Conservation (phyloP, 1,284 basidiomycete species). For the Mycena citricolor region DNA sequence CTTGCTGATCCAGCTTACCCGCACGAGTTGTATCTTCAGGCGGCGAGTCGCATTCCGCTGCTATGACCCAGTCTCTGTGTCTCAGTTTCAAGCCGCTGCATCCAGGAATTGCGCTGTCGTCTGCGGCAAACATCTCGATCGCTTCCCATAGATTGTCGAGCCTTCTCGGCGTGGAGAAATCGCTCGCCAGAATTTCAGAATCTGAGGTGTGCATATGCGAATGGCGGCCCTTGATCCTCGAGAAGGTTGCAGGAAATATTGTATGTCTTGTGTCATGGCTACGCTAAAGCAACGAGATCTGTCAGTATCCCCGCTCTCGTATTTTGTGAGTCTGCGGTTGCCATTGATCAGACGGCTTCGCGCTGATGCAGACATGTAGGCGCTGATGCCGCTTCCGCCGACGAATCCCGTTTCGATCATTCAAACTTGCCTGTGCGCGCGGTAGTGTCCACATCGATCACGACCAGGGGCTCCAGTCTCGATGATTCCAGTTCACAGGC, state of each 20-base stretch:
- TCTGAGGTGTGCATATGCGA: too few relatives aligned
- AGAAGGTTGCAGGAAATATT: slow-evolving; percentile 18
- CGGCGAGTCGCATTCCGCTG: slow-evolving; percentile 27
- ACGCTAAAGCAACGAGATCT: slow-evolving; percentile 31
- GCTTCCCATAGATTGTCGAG: too few relatives aligned
- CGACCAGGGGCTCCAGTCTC: too few relatives aligned
- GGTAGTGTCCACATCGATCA: slow-evolving; percentile 21
- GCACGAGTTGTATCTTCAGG: slow-evolving; percentile 41
- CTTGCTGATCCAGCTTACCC: slow-evolving; percentile 30
- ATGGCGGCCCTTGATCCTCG: too few relatives aligned
- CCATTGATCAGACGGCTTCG: background rate
- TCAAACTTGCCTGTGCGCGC: slow-evolving; percentile 19
- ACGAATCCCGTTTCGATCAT: slow-evolving; percentile 19
- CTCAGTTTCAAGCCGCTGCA: slow-evolving; percentile 14
- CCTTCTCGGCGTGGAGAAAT: too few relatives aligned
- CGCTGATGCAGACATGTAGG: slow-evolving; percentile 32
- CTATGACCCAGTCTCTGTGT: background rate
- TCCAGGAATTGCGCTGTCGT: slow-evolving; percentile 20
- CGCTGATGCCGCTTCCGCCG: slow-evolving; percentile 23
- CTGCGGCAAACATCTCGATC: slow-evolving; percentile 19
- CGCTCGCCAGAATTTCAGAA: too few relatives aligned
- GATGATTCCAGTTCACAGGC: too few relatives aligned
- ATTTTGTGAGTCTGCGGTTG: background rate
- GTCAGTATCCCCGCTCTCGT: slow-evolving; percentile 40
- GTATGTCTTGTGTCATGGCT: slow-evolving; percentile 36